Conservation (phyloP, 768 basidiomycete species). For the Suillus occidentalis region DNA sequence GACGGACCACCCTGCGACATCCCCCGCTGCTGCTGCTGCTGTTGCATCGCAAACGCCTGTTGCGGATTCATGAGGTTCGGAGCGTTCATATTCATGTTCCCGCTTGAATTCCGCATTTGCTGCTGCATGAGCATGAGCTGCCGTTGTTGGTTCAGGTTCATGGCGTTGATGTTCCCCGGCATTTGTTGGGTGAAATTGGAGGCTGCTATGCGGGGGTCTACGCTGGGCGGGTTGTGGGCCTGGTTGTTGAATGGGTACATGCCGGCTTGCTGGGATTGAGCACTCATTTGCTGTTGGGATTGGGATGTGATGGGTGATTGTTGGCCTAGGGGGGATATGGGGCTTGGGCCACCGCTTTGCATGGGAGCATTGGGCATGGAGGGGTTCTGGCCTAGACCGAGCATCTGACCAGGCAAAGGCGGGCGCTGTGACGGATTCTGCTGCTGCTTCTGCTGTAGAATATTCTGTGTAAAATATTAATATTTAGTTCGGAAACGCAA, state of each 20-base stretch:
- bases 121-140: conserved; percentile 45
- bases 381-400: conserved; percentile 29
- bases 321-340: conserved; percentile 30
- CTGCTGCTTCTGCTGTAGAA: conserved; percentile 28
- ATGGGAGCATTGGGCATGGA: conserved; percentile 29
- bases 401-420: conserved; percentile 24
- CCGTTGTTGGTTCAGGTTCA: conserved; percentile 43
- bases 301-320: conserved; percentile 31
- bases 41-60: conserved; percentile 39
- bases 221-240: conserved; percentile 20
- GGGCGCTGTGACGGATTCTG: conserved; percentile 31
- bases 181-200: conserved; percentile 31
- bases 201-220: conserved; percentile 33
- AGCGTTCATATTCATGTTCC: conserved; percentile 24
- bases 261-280: conserved; percentile 30
- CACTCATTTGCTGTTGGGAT: conserved; percentile 29
- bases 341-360: conserved; percentile 28
- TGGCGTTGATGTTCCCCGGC: conserved; percentile 27
- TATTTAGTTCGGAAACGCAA: conserved; percentile 9
- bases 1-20: conserved; percentile 43
- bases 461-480: conserved; percentile 8
- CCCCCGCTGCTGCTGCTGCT: conserved; percentile 22
- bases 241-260: conserved; percentile 31
- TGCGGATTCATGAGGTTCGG: conserved; percentile 36
- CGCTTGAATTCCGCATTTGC: conserved; percentile 30